phyloP scores from a whole-genome alignment of 2,329 filamentous ascomycete genomes.

The Cladophialophora yegresii region DNA sequence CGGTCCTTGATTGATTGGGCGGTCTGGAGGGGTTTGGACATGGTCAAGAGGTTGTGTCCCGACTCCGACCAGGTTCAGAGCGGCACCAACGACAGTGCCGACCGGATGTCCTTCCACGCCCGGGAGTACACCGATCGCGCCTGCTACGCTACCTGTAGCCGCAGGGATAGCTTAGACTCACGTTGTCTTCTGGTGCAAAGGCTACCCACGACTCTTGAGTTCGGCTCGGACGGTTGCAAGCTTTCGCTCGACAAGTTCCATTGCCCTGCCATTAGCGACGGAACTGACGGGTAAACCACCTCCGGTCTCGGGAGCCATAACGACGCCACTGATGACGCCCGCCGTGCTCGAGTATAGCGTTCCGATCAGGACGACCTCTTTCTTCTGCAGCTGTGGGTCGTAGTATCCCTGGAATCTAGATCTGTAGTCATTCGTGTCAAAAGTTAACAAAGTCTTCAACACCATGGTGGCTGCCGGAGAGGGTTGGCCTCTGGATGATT shows the following conservation, averaged over 20 bases:
- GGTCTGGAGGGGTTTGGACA: constrained; percentile 8
- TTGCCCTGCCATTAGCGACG: constrained; percentile 9
- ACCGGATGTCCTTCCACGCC: constrained; percentile 14
- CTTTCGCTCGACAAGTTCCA: constrained; percentile 15
- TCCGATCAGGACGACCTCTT: constrained; percentile 12
- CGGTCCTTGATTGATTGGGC: background rate
- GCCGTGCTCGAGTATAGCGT: constrained; percentile 10
- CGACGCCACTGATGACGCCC: constrained; percentile 7
- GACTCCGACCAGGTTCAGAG: constrained; percentile 4
- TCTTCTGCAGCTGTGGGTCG: constrained; percentile 10
- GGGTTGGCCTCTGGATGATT: background rate
- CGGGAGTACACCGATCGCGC: constrained; percentile 5
- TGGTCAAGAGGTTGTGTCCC: constrained; percentile 2
- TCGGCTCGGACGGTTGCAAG: constrained; percentile 13
- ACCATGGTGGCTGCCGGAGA: constrained; percentile 7
- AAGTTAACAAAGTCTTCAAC: constrained; percentile 16
- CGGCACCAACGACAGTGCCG: constrained; percentile 4
- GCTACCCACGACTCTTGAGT: constrained; percentile 6
- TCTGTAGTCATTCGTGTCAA: constrained; percentile 10
- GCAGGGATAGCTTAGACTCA: constrained; percentile 10
- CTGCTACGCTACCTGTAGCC: constrained; percentile 8
- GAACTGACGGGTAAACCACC: constrained; percentile 9
- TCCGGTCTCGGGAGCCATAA: constrained; percentile 11
- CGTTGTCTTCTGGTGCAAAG: constrained; percentile 13
- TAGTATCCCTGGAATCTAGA: background rate